Conservation (phyloP, 495 filamentous ascomycete genomes). For the Cetradonia linearis region DNA sequence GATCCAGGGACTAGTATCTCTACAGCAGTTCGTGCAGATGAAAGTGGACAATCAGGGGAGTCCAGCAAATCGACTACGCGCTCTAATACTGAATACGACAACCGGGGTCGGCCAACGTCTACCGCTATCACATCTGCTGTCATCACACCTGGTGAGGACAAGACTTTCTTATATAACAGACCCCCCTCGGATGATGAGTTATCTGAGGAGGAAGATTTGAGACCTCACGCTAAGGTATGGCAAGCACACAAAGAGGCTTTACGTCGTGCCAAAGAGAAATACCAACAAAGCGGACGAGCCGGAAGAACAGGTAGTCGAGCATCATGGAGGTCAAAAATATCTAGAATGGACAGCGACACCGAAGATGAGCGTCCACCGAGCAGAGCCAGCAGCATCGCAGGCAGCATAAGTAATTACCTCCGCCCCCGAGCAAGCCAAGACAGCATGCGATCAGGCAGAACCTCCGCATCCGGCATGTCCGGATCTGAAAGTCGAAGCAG, state of each 20-base stretch:
- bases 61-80: constrained; percentile 26
- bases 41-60: constrained; percentile 16
- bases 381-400: constrained; percentile 19
- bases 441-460: constrained; percentile 19
- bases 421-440: constrained; percentile 21
- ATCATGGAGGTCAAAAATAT: constrained; percentile 10
- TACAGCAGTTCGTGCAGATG: constrained; percentile 23
- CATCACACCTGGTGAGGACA: constrained; percentile 22
- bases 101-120: constrained; percentile 19
- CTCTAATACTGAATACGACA: constrained; percentile 23
- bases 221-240: constrained; percentile 19
- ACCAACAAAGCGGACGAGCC: constrained; percentile 20
- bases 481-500: constrained; percentile 20
- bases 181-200: constrained; percentile 10
- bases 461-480: constrained; percentile 9
- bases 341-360: constrained; percentile 5
- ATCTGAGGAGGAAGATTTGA: constrained; percentile 9
- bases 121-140: constrained; percentile 24
- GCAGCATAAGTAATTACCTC: constrained; percentile 25
- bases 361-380: constrained; percentile 11
- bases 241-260: constrained; percentile 24
- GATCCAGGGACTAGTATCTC: constrained; percentile 22
- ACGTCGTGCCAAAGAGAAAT: constrained; percentile 18
- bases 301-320: constrained; percentile 16
- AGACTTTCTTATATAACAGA: constrained; percentile 9